Percentiles rank a stretch among this genome's conserved stretches.
Conservation (phyloP, 495 filamentous ascomycete species). For the Tuber brumale region DNA sequence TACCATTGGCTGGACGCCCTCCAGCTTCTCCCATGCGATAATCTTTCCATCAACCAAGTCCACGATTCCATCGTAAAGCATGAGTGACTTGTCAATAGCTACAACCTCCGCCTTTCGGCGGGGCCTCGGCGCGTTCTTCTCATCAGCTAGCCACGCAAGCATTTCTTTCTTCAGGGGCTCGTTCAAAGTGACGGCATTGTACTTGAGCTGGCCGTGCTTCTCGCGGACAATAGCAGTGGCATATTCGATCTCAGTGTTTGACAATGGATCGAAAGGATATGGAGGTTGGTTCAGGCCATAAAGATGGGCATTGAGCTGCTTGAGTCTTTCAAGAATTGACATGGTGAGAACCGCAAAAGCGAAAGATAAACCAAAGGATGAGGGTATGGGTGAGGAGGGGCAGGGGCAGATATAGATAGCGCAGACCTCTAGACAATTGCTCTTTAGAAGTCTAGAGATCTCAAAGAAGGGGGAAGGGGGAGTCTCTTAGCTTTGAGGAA, state of each 20-base stretch:
- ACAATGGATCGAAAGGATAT: slow-evolving; percentile 83
- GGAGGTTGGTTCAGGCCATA: slow-evolving; percentile 52
- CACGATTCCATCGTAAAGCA: slow-evolving; percentile 79
- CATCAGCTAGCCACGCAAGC: slow-evolving; percentile 68
- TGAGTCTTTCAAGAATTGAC: slow-evolving; percentile 55
- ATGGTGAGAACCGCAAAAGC: neutral
- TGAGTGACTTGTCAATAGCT: slow-evolving; percentile 70
- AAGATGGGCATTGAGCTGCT: slow-evolving; percentile 62
- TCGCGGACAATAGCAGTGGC: slow-evolving; percentile 64
- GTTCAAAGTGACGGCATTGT: slow-evolving; percentile 82
- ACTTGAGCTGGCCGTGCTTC: slow-evolving; percentile 64
- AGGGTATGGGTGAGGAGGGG: neutral
- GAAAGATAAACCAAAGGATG: neutral
- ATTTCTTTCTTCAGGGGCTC: slow-evolving; percentile 87
- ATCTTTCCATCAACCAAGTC: slow-evolving; percentile 67
- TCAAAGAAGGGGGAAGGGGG: neutral
- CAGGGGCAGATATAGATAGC: neutral
- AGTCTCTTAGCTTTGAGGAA: neutral
- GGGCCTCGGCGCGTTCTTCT: slow-evolving; percentile 58
- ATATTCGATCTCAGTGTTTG: slow-evolving; percentile 67
- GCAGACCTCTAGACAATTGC: neutral
- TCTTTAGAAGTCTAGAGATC: neutral
- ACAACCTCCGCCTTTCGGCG: slow-evolving; percentile 74
- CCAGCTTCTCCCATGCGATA: slow-evolving; percentile 65
- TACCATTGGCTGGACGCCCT: slow-evolving; percentile 77